These are phyloP conservation scores for Wickerhamomyces sp. DNA, from an alignment of 1,139 yeast species.

Conservation along the genomic window DNA sequence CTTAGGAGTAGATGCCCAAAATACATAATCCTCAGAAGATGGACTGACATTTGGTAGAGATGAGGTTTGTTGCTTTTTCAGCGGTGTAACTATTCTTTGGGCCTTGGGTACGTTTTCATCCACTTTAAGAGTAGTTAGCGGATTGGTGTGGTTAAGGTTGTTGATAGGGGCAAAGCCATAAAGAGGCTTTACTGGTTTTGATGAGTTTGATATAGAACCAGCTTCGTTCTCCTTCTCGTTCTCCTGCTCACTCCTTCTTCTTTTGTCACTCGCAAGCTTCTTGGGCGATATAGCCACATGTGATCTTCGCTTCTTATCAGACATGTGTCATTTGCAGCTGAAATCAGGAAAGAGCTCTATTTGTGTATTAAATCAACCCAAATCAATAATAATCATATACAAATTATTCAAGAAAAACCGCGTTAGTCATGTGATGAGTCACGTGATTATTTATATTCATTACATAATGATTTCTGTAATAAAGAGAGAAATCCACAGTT, in stretches of 20 bases:
- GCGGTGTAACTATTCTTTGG: background rate
- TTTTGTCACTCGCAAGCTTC: conserved; percentile 5
- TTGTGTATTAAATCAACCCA: no score
- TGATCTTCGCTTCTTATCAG: conserved; percentile 1
- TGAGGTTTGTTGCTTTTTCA: background rate
- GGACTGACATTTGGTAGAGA: conserved; percentile 9
- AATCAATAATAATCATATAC: no score
- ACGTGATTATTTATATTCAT: background rate
- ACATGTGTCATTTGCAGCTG: background rate
- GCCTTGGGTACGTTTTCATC: conserved; percentile 9
- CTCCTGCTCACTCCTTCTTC: conserved; percentile 9
- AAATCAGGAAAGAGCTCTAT: no score
- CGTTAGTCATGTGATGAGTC: background rate
- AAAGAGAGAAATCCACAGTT: no score
- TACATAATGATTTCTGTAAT: no score
- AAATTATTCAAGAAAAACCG: background rate
- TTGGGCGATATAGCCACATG: conserved; percentile 3
- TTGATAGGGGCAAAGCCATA: conserved; percentile 11
- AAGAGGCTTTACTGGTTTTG: conserved; percentile 6
- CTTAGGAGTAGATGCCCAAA: conserved; percentile 24
- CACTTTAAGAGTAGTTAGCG: conserved; percentile 10
- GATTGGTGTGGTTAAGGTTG: conserved; percentile 6
- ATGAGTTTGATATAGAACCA: background rate
- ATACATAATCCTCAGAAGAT: conserved; percentile 24
- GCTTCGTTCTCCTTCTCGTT: conserved; percentile 9